A percentile compares a stretch with the other conserved stretches of the same genome.
phyloP scores from a whole-genome alignment of 345 rosid genomes.

The Arabis alpina region DNA sequence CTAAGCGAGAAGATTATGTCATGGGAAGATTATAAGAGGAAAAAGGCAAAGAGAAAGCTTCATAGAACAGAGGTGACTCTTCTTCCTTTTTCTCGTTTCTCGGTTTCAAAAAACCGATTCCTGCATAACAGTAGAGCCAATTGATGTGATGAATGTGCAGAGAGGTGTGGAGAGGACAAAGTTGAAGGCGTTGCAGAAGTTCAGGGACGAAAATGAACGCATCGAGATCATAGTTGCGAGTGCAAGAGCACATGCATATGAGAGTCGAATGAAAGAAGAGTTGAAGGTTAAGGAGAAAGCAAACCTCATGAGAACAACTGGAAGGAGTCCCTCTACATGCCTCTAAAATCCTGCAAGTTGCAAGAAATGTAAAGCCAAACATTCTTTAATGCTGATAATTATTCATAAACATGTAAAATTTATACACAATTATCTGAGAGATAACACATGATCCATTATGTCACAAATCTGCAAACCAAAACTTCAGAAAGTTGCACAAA shows the following conservation, averaged over 20 bases:
- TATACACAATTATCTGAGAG: conserved; percentile 8
- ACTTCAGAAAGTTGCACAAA: conserved; percentile 26
- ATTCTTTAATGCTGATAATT: conserved; percentile 18
- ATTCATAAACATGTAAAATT: not conserved
- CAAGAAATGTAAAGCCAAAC: conserved; percentile 6
- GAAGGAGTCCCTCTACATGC: conserved; percentile 55
- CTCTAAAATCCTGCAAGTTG: conserved; percentile 53
- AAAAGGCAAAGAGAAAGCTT: conserved; percentile 55
- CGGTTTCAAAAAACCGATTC: conserved; percentile 1
- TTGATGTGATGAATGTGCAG: conserved; percentile 46
- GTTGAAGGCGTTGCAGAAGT: conserved; percentile 51
- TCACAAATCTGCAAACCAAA: conserved; percentile 34
- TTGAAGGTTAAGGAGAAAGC: conserved; percentile 67
- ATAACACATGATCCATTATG: conserved; percentile 12
- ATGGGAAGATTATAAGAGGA: conserved; percentile 68
- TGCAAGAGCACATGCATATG: conserved; percentile 62
- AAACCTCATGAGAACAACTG: conserved; percentile 58
- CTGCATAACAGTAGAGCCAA: conserved; percentile 10
- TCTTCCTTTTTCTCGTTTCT: conserved; percentile 10
- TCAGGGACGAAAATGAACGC: conserved; percentile 46
- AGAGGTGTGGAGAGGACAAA: conserved; percentile 48
- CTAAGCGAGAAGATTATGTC: conserved; percentile 48
- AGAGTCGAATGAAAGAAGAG: conserved; percentile 59
- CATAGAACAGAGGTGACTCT: conserved; percentile 60
- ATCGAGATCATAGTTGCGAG: conserved; percentile 51